These are phyloP conservation scores for Viola pubescens DNA, from an alignment of 441 rosid species.

Conservation along the genomic window DNA sequence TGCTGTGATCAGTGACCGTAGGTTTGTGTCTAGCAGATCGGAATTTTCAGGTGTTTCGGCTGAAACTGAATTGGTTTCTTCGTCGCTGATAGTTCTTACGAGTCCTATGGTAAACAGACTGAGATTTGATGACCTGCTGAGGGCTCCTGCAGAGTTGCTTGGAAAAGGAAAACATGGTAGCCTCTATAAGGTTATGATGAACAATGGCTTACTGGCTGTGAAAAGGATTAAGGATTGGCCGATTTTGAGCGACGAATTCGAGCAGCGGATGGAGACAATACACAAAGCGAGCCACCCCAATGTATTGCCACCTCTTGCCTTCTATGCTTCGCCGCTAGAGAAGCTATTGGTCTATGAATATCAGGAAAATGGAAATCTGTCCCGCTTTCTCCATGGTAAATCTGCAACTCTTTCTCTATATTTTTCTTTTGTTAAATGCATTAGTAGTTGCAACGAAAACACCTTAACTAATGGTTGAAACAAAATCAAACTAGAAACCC, in stretches of 20 bases:
- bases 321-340: slow-evolving; percentile 42
- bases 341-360: slow-evolving; percentile 52
- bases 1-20: slow-evolving; percentile 21
- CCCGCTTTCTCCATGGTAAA: slow-evolving; percentile 44
- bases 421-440: too few species aligned
- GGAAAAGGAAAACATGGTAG: slow-evolving; percentile 47
- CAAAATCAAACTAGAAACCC: too few species aligned
- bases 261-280: slow-evolving; percentile 45
- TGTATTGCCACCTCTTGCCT: slow-evolving; percentile 41
- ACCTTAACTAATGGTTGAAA: too few species aligned
- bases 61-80: slow-evolving; percentile 27
- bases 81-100: slow-evolving; percentile 38
- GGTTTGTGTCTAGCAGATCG: slow-evolving; percentile 15
- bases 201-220: slow-evolving; percentile 38
- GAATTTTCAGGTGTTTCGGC: background rate
- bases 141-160: slow-evolving; percentile 58
- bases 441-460: too few species aligned
- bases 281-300: slow-evolving; percentile 39
- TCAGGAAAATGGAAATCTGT: slow-evolving; percentile 46
- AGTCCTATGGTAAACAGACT: slow-evolving; percentile 37
- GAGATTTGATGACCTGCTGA: slow-evolving; percentile 47
- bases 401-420: too few species aligned
- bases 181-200: slow-evolving; percentile 40
- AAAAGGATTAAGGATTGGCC: slow-evolving; percentile 61
- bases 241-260: slow-evolving; percentile 34